Evolutionary conservation across 139 green algal genomes (phyloP).

Genomic region (Tetradesmus lagerheimii): DNA sequence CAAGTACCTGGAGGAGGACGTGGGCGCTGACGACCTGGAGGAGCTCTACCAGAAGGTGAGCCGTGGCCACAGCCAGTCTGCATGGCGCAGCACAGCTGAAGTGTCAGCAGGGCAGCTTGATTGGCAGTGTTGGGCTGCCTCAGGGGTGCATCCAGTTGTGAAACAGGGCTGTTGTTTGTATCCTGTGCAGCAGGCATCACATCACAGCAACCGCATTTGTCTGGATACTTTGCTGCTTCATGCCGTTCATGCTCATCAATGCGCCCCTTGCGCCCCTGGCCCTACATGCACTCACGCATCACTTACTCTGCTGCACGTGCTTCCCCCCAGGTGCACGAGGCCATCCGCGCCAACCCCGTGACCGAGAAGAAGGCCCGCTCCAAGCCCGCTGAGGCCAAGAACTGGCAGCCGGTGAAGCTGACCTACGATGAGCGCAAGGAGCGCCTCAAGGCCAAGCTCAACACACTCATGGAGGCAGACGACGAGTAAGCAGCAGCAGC

Average conservation of each 20-base stretch:
- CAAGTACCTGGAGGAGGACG: slow-evolving; percentile 86
- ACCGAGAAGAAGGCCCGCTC: slow-evolving; percentile 79
- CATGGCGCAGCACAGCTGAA: too few species aligned
- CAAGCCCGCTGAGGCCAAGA: slow-evolving; percentile 80
- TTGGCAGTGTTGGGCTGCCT: too few species aligned
- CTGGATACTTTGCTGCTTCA: too few species aligned
- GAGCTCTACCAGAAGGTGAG: slow-evolving; percentile 87
- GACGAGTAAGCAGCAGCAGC: slow-evolving; percentile 33
- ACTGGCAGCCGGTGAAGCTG: slow-evolving; percentile 88
- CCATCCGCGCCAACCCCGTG: slow-evolving; percentile 92
- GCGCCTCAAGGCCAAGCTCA: slow-evolving; percentile 82
- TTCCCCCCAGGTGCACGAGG: slow-evolving; percentile 83
- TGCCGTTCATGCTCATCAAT: too few species aligned
- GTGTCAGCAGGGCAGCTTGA: neutral
- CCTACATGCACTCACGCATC: too few species aligned
- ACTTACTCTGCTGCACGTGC: neutral
- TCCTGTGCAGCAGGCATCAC: too few species aligned
- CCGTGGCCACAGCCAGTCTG: neutral
- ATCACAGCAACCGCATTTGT: too few species aligned
- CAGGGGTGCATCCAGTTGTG: too few species aligned
- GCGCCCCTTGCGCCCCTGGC: too few species aligned
- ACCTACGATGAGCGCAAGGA: slow-evolving; percentile 98
- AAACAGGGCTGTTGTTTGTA: too few species aligned
- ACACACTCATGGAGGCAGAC: slow-evolving; percentile 33
- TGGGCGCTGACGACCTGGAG: slow-evolving; percentile 93